Base-by-base conservation (phyloP, 2,329 filamentous ascomycete species). In the Fusarium nanum region DNA sequence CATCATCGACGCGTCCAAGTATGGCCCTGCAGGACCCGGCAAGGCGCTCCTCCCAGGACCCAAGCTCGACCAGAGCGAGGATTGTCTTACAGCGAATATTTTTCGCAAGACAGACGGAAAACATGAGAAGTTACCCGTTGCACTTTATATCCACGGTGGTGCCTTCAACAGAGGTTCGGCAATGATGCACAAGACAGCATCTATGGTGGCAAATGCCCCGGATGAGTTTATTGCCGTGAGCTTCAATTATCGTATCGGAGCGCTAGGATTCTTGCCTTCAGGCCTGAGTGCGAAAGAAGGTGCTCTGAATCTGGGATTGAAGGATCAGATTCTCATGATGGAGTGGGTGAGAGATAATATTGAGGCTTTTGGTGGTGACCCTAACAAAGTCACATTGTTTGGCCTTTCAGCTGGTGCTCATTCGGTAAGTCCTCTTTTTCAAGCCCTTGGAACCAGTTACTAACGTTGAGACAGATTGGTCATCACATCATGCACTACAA, bases 211-310 rank as follows among this genome's bases (percentile, higher is more conserved):
- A 3, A 90, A 86, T 78, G 78, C 85, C 0, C 76, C 80, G 16
- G 60, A 60, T 20, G 84, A 85, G 1, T 80, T 91, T 50, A 81
- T 88, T 42, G 84, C 78, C 7, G 80, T 86, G 3, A 82, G 80
- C 34, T 82, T 86, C 73, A 82, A 82, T 69, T 84, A 89, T 73
- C 82, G 88, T 11, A 81, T 89, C 41, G 84, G 84, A 11, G 85
- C 85, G 6, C 82, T 90, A 72, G 90, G 90, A 0, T 91, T 92
- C 74, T 73, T 91, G n/a, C 68, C 2, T 87, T 92, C 78, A 68
- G 90, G 34, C 16, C 83, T 75, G 1, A 75, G 69, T 83, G 25
- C 88, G 78, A 56, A 76, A 72, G 85, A 86, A 53, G 88, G 88
- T 0, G 73, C 83, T 16, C 80, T 89, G 5, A 91, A 90, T 67